Base-by-base conservation (phyloP, 2,329 filamentous ascomycete species). In the Aspergillus proliferans region DNA sequence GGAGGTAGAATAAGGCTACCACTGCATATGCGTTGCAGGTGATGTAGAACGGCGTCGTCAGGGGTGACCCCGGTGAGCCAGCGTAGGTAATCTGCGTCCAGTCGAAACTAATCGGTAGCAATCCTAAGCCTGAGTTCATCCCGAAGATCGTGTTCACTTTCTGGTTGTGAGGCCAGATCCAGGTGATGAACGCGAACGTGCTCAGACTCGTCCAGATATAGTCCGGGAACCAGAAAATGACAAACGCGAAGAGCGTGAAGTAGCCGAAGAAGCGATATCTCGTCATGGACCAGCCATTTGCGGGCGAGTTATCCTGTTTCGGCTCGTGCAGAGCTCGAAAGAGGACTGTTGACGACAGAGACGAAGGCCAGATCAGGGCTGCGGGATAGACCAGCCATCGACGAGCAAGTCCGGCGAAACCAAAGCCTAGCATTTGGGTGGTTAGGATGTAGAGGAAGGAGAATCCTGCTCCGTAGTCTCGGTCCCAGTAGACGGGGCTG, bases 1-100 rank as follows among this genome's bases (percentile, higher is more conserved):
- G 58, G 50, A 81, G 62, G 58, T 76, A 75, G 62, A 83, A 82
- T 50, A 81, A 52, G 24, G 82, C 52, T 43, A 82, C 71, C 28
- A 79, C 63, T 18, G 80, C 60, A 19, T 78, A 77, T 52, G 83
- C 83, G 57, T 73, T 73, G 50, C 82, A 79, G 49, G 80, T 79
- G 30, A 58, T 58, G 58, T 81, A 78, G 47, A 61, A 64, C 1
- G 66, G 66, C 6, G 58, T 60, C 24, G 58, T 58, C 2, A 68
- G 52, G 8, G 64, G 64, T 15, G 26, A 49, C 3, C 58, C 59
- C 6, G 64, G 64, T 24, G 26, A 49, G 3, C 58, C 59, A 7
- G 60, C 61, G n/a, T 63, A 65, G 46, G 55, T 63, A 46, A 67
- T 64, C 51, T 65, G 59, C 0, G 64, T 64, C 64, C 75, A 78